Conservation (phyloP, 1,284 basidiomycete genomes). For the Singerocomus rubriflavus region DNA sequence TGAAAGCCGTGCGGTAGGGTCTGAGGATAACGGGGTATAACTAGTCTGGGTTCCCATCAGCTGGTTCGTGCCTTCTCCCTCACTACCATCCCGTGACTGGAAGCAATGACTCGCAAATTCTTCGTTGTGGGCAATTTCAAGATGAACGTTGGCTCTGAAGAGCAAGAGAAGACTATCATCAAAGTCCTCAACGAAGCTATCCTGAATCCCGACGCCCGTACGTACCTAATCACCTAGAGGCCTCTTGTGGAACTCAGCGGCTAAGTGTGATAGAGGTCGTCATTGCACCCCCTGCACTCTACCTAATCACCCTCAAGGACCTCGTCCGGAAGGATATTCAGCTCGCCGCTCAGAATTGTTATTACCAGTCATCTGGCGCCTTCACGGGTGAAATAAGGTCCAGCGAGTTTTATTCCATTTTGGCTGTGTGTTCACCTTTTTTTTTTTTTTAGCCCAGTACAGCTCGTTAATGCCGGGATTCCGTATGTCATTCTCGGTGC, state of each 20-base stretch:
- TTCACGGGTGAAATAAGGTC: constrained; percentile 95
- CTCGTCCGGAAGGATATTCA: constrained; percentile 62
- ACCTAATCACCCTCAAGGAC: constrained; percentile 69
- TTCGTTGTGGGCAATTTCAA: constrained; percentile 97
- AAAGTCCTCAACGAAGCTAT: constrained; percentile 71
- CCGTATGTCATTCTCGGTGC: constrained; percentile 92
- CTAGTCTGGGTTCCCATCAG: no score
- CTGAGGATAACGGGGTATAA: no score
- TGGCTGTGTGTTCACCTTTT: neutral
- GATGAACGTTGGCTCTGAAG: constrained; percentile 78
- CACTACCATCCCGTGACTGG: neutral
- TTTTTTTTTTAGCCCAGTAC: constrained; percentile 53
- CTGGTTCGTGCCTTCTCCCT: no score
- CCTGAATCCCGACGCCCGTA: constrained; percentile 73
- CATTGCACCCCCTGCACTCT: constrained; percentile 87
- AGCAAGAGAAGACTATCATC: constrained; percentile 65
- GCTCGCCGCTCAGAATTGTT: constrained; percentile 91
- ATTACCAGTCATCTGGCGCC: constrained; percentile 83
- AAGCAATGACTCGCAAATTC: constrained; percentile 71
- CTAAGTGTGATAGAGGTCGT: constrained; percentile 68
- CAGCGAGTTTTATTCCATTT: constrained; percentile 13
- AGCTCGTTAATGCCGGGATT: constrained; percentile 83
- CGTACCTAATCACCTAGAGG: constrained; percentile 23
- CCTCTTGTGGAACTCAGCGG: constrained; percentile 1
- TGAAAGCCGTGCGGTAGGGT: no score